phyloP scores from a whole-genome alignment of 257 asterid genomes.

The Fraxinus anomala region DNA sequence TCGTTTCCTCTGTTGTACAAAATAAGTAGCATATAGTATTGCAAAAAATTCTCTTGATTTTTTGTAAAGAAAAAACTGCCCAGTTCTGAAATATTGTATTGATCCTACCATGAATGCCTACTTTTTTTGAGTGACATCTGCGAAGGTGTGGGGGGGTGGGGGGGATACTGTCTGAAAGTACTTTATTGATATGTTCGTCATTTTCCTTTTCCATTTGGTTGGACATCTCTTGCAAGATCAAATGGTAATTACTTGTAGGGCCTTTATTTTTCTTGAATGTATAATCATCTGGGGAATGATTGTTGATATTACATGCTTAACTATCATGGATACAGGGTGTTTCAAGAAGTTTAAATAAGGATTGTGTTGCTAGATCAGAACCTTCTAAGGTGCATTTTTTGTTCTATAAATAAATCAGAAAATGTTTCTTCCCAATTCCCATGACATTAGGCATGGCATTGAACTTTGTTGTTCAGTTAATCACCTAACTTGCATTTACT shows the following conservation, averaged over 20 bases:
- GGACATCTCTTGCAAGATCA: background rate
- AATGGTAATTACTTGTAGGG: constrained; percentile 1
- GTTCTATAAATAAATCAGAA: constrained; percentile 14
- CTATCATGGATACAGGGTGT: constrained; percentile 57
- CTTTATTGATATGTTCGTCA: background rate
- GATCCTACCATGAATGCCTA: background rate
- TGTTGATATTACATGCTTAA: constrained; percentile 12
- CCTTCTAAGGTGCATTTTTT: constrained; percentile 65
- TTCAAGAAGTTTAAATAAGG: constrained; percentile 67
- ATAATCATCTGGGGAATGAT: constrained; percentile 5
- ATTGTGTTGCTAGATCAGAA: constrained; percentile 67
- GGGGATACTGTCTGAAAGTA: no score
- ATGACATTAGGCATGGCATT: background rate
- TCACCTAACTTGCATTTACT: constrained; percentile 17
- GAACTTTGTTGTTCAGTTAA: no score
- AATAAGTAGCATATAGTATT: background rate
- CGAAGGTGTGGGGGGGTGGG: background rate
- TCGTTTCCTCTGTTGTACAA: background rate
- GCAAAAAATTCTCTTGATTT: background rate
- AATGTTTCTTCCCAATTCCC: background rate
- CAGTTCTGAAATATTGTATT: background rate
- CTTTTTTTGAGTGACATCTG: background rate
- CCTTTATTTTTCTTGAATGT: constrained; percentile 7
- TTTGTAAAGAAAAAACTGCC: background rate
- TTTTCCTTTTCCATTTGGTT: constrained; percentile 10